phyloP scores from a whole-genome alignment of 306 rosid genomes.

The Arachis stenosperma region DNA sequence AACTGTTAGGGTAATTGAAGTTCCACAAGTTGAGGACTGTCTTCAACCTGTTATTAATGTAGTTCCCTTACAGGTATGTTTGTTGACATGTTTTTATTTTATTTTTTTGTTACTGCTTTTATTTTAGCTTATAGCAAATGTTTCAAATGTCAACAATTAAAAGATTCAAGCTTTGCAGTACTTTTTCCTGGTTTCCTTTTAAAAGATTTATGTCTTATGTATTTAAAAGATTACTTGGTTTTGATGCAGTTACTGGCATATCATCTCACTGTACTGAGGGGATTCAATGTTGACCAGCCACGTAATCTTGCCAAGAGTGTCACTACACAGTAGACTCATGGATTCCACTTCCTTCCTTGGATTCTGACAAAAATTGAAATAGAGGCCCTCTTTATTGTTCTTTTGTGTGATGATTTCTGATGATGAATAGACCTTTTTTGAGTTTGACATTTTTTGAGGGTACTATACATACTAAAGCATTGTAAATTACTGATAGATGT shows the following conservation, averaged over 20 bases:
- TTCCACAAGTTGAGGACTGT: constrained; percentile 91
- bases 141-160: constrained; percentile 9
- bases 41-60: constrained; percentile 96
- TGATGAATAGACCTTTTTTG: constrained; percentile 26
- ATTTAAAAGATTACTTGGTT: constrained; percentile 23
- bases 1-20: constrained; percentile 82
- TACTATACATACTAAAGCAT: constrained; percentile 1
- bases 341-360: not conserved
- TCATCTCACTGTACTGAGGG: constrained; percentile 95
- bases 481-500: constrained; percentile 36
- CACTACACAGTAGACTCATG: constrained; percentile 60
- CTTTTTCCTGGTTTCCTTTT: constrained; percentile 17
- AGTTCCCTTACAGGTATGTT: constrained; percentile 85
- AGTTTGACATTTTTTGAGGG: constrained; percentile 2
- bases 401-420: not conserved
- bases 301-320: constrained; percentile 99
- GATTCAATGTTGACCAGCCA: constrained; percentile 95
- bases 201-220: constrained; percentile 19
- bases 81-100: not conserved
- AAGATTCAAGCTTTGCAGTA: constrained; percentile 14
- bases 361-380: constrained; percentile 25
- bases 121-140: constrained; percentile 4
- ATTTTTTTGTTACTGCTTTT: constrained; percentile 13
- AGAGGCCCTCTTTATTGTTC: not conserved
- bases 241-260: constrained; percentile 85